Conservation (phyloP, 257 asterid species). For the Petrea volubilis region DNA sequence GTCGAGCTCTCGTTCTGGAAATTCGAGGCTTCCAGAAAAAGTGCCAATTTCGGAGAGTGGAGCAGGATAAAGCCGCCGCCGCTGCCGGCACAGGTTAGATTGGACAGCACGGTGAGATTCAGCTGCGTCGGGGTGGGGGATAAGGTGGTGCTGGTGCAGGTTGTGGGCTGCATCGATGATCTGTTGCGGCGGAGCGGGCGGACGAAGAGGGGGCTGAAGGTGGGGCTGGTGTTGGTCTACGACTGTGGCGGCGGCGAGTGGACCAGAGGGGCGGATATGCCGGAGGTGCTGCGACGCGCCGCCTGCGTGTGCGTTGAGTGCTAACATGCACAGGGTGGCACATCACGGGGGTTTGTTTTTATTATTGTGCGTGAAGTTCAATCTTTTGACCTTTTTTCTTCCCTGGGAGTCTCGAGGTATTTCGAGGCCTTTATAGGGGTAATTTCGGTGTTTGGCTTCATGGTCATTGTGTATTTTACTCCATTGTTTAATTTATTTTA, state of each 20-base stretch:
- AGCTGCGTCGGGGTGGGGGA: conserved; percentile 69
- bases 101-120: conserved; percentile 83
- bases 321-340: conserved; percentile 34
- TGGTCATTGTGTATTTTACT: not conserved
- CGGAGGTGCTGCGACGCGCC: conserved; percentile 87
- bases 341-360: conserved; percentile 26
- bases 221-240: conserved; percentile 71
- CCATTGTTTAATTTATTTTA: not conserved
- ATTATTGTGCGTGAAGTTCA: conserved; percentile 18
- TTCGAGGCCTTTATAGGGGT: conserved; percentile 18
- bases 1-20: conserved; percentile 89
- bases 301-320: conserved; percentile 86
- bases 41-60: conserved; percentile 67
- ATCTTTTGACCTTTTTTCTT: conserved; percentile 30
- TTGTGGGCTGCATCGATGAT: conserved; percentile 75
- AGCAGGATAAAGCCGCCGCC: conserved; percentile 72
- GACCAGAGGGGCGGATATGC: conserved; percentile 70
- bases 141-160: conserved; percentile 75
- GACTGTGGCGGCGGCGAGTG: conserved; percentile 63
- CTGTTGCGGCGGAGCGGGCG: conserved; percentile 70
- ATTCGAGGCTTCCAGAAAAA: conserved; percentile 49
- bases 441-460: not conserved
- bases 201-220: conserved; percentile 63
- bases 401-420: conserved; percentile 33
- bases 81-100: conserved; percentile 76